Conservation (phyloP, 495 filamentous ascomycete genomes). For the Sphaerosporella brunnea region DNA sequence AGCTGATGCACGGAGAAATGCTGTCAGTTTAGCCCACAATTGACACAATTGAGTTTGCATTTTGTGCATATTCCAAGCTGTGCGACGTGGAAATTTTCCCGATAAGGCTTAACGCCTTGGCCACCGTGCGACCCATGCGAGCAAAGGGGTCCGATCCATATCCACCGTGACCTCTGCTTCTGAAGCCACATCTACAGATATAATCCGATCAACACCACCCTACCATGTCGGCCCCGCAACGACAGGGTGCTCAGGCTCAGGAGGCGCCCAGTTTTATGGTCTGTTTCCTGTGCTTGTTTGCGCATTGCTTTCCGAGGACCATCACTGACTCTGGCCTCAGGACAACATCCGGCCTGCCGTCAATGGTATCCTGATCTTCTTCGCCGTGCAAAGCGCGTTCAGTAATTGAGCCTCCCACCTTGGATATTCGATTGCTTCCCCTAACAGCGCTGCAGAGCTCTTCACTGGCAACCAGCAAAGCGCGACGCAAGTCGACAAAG, state of each 20-base stretch:
- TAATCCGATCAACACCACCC: too few relatives aligned
- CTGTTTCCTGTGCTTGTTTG: background rate
- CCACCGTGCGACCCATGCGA: too few relatives aligned
- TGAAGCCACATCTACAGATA: background rate
- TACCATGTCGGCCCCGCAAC: background rate
- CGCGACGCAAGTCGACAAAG: slow-evolving; percentile 31
- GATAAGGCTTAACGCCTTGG: too few relatives aligned
- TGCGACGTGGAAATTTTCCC: too few relatives aligned
- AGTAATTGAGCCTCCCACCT: slow-evolving; percentile 32
- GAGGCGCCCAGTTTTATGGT: background rate
- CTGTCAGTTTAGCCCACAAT: too few relatives aligned
- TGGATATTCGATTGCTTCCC: background rate
- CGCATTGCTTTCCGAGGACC: background rate
- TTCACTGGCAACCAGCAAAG: slow-evolving; percentile 31
- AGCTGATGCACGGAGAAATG: too few relatives aligned
- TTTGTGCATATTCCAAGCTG: too few relatives aligned
- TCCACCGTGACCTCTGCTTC: background rate
- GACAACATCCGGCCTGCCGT: slow-evolving; percentile 34
- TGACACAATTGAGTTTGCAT: too few relatives aligned
- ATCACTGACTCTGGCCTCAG: background rate
- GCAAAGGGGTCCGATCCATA: too few relatives aligned
- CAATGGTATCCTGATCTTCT: slow-evolving; percentile 53
- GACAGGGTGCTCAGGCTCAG: background rate
- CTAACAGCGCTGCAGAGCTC: background rate
- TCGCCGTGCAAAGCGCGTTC: slow-evolving; percentile 46